Evolutionary conservation across 2,329 filamentous ascomycete genomes (phyloP).

Genomic region (Zymoseptoria tritici): DNA sequence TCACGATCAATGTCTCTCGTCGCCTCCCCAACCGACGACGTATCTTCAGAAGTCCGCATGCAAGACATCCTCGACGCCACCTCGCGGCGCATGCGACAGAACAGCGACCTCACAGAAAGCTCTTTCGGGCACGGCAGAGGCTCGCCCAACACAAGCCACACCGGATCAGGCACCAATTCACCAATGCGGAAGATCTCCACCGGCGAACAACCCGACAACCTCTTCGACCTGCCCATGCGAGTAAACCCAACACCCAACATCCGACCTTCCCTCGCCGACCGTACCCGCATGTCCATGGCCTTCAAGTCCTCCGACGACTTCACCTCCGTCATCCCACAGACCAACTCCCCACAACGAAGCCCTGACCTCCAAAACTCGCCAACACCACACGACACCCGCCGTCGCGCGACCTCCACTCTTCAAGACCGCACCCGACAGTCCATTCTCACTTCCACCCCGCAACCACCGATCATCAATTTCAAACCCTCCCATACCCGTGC

Average conservation of each 20-base stretch:
- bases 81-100: slow-evolving; percentile 7
- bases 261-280: slow-evolving; percentile 39
- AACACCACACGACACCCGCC: not conserved
- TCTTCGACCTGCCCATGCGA: slow-evolving; percentile 9
- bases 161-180: slow-evolving; percentile 4
- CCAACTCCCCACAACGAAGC: not conserved
- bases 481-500: slow-evolving; percentile 30
- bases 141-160: slow-evolving; percentile 4
- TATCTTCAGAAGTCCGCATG: slow-evolving; percentile 3
- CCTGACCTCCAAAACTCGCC: not conserved
- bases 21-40: slow-evolving; percentile 14
- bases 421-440: slow-evolving; percentile 74
- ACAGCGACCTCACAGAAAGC: slow-evolving; percentile 7
- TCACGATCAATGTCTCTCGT: slow-evolving; percentile 9
- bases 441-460: slow-evolving; percentile 42
- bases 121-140: not conserved
- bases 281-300: slow-evolving; percentile 42
- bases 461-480: slow-evolving; percentile 2
- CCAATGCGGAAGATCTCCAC: slow-evolving; percentile 5
- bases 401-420: slow-evolving; percentile 40
- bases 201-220: slow-evolving; percentile 12
- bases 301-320: slow-evolving; percentile 17
- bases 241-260: slow-evolving; percentile 8
- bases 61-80: slow-evolving; percentile 8
- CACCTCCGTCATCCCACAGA: slow-evolving; percentile 13